Percentiles rank a stretch among this genome's conserved stretches.
phyloP scores from a whole-genome alignment of 2,329 filamentous ascomycete species.

The Ceratocystiopsis minuta region DNA sequence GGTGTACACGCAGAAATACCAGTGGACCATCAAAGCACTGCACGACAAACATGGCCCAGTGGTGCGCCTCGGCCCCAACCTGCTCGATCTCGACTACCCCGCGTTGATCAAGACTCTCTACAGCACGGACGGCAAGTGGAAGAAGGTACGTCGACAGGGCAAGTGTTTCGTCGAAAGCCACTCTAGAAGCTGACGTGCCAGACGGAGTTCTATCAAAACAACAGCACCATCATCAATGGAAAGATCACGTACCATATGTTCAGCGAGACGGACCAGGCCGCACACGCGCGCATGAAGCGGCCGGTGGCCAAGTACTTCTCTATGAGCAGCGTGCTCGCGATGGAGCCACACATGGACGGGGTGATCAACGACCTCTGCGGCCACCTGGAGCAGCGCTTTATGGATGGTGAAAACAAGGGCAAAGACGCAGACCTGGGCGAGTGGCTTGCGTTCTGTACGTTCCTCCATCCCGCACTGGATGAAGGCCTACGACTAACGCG shows the following conservation, averaged over 20 bases:
- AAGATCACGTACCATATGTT: constrained; percentile 21
- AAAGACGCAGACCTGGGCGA: too few relatives aligned
- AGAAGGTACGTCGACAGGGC: constrained; percentile 12
- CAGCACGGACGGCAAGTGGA: constrained; percentile 13
- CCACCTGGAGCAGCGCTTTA: constrained; percentile 15
- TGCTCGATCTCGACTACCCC: constrained; percentile 20
- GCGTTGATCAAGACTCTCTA: constrained; percentile 20
- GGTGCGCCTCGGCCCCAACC: constrained; percentile 22
- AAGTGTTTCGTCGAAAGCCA: constrained; percentile 13
- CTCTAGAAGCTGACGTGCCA: neutral
- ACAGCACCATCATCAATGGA: constrained; percentile 12
- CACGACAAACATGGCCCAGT: constrained; percentile 18
- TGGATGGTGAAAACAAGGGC: constrained; percentile 9
- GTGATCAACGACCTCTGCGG: constrained; percentile 15
- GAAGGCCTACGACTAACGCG: too few relatives aligned
- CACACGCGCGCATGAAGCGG: constrained; percentile 18
- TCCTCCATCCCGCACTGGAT: too few relatives aligned
- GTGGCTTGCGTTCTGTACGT: constrained; percentile 14
- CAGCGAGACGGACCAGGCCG: constrained; percentile 14
- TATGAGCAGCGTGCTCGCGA: constrained; percentile 14
- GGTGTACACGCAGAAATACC: constrained; percentile 10
- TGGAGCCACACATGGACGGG: constrained; percentile 26
- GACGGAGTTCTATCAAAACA: constrained; percentile 3
- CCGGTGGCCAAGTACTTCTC: constrained; percentile 21
- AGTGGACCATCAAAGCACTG: constrained; percentile 12